phyloP scores from a whole-genome alignment of 331 rosid species.

The Malus hybrid region DNA sequence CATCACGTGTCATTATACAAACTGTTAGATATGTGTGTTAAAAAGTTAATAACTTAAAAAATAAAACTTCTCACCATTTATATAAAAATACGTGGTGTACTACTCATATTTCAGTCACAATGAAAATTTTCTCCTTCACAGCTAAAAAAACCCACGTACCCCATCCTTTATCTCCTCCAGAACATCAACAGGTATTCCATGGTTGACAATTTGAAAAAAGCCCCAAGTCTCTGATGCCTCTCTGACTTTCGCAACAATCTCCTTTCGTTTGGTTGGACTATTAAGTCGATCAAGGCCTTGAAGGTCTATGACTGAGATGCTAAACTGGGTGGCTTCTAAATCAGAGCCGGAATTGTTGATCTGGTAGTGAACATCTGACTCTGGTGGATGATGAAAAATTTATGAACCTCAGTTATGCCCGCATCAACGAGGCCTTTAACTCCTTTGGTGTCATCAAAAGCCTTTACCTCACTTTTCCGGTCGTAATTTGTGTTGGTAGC shows the following conservation, averaged over 20 bases:
- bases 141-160: conserved; percentile 14
- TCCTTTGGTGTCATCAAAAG: conserved; percentile 33
- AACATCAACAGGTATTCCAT: conserved; percentile 14
- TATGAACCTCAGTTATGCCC: conserved; percentile 23
- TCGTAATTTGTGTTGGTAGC: not conserved
- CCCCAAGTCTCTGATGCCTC: conserved; percentile 25
- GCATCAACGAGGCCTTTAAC: conserved; percentile 36
- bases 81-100: not conserved
- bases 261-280: not conserved
- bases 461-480: conserved; percentile 5
- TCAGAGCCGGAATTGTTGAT: not conserved
- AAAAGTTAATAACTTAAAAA: too few species aligned
- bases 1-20: too few species aligned
- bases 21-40: too few species aligned
- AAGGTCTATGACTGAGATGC: conserved; percentile 26
- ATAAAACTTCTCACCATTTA: not conserved
- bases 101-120: too few species aligned
- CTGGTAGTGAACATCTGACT: not conserved
- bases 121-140: conserved; percentile 6
- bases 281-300: not conserved
- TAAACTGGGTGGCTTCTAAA: not conserved
- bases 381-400: conserved; percentile 15
- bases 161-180: conserved; percentile 14
- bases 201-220: conserved; percentile 23
- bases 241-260: conserved; percentile 9